Evolutionary conservation across 1,284 basidiomycete species (phyloP).

Genomic region (Boletus mariae): DNA sequence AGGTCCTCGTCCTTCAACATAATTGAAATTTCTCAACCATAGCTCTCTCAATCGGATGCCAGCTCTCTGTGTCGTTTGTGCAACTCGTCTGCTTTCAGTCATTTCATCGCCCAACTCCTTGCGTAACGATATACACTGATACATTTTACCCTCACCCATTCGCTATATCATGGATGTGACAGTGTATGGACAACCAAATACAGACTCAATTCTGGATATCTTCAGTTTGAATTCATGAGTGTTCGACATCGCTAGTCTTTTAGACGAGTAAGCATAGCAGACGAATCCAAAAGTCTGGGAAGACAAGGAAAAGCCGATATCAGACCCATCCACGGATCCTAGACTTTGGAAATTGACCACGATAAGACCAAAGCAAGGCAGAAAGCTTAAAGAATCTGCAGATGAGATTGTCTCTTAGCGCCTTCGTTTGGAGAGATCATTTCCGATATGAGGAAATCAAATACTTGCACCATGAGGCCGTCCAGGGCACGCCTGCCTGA

Average conservation of each 20-base stretch:
- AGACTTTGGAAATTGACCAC: background rate
- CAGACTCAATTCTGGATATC: conserved; percentile 7
- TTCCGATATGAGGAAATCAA: background rate
- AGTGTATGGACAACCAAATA: conserved; percentile 20
- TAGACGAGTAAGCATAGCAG: background rate
- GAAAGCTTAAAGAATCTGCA: background rate
- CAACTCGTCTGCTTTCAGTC: conserved; percentile 17
- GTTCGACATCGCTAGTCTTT: background rate
- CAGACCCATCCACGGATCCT: background rate
- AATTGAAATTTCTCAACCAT: conserved; percentile 19
- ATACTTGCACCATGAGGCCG: background rate
- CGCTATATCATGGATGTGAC: conserved; percentile 14
- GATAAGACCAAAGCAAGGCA: background rate
- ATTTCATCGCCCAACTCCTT: conserved; percentile 13
- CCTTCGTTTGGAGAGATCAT: background rate
- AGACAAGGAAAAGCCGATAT: background rate
- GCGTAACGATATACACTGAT: conserved; percentile 19
- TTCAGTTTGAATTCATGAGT: background rate
- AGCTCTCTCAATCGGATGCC: background rate
- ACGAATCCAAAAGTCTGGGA: background rate
- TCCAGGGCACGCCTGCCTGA: background rate
- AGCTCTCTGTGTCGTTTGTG: conserved; percentile 15
- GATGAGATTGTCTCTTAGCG: background rate
- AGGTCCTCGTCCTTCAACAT: conserved; percentile 21
- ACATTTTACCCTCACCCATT: conserved; percentile 15